Evolutionary conservation across 495 filamentous ascomycete species (phyloP), one percentile per base, ranked within the genome.

Genomic region (Lasiosphaeria hispida): DNA sequence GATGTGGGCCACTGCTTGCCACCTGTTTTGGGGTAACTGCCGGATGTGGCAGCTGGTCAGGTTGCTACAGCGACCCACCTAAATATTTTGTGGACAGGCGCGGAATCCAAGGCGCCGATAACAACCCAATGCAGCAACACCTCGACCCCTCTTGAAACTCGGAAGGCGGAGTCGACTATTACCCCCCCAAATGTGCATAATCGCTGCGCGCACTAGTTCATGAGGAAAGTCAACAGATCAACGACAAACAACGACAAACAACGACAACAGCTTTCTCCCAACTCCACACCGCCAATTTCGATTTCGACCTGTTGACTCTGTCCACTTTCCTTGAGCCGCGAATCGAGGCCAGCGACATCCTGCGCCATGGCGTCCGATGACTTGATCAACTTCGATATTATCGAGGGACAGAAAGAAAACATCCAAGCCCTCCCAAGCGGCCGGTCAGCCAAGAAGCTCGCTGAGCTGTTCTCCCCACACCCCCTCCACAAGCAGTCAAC

Each of bases 341-440:
- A 30, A 30, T 23, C 7, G 10, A 48, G 35, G 47, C 13, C 35
- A 48, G 33, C 50, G 37, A 33, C 48, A 15, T 51, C 42, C 37
- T 13, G 30, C 61, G 76, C 64, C 53, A 83, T 82, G 78, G 72
- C 77, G 58, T 72, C 68, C 54, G 75, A 76, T 56, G 75, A 81
- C 69, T 63, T 78, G 13, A 89, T 96, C 67, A 84, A 95, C 72
- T 97, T 98, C 79, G 88, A 96, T 59, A 85, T 97, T 59, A 97
- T 98, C 75, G 94, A 98, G 70, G 82, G 80, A 42, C 92, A 96
- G 66, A 98, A 98, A 74, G 94, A 98, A 73, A 97, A 98, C 68
- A 96, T 97, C 41, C 92, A 96, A 68, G 87, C 92, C 10, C 80
- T 97, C 39, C 90, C 95, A 1, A 87, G 90, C 47, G 94, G 94